Evolutionary conservation across 495 filamentous ascomycete species (phyloP).

Genomic region (Aspergillus sparsus): DNA sequence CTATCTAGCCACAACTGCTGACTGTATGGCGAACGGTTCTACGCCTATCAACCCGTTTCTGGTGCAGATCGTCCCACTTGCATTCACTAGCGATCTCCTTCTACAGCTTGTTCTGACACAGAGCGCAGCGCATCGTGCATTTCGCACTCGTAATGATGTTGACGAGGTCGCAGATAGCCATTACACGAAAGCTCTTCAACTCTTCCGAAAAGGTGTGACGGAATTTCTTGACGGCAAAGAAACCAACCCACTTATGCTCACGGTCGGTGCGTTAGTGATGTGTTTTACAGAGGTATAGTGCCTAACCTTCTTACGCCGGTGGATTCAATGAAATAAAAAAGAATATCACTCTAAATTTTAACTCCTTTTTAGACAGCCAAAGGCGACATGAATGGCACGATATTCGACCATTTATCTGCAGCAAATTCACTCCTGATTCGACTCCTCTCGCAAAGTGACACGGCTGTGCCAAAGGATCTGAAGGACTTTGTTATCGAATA

Average conservation of each 20-base stretch:
- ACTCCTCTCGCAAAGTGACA: constrained; percentile 34
- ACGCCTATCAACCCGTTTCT: constrained; percentile 42
- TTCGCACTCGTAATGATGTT: constrained; percentile 36
- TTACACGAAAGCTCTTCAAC: constrained; percentile 37
- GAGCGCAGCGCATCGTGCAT: constrained; percentile 42
- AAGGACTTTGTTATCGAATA: constrained; percentile 45
- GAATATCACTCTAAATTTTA: constrained; percentile 1
- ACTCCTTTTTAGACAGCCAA: constrained; percentile 35
- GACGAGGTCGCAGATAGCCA: constrained; percentile 39
- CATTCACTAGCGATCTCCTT: constrained; percentile 40
- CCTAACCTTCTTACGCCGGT: not conserved
- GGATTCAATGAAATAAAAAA: too few relatives aligned
- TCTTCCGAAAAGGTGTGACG: constrained; percentile 37
- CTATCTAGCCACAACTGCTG: constrained; percentile 39
- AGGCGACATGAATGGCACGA: constrained; percentile 42
- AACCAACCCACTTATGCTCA: constrained; percentile 37
- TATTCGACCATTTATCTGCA: constrained; percentile 41
- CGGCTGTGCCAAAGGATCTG: constrained; percentile 37
- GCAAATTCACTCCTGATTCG: constrained; percentile 38
- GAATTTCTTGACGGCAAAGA: constrained; percentile 44
- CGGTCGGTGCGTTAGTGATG: constrained; percentile 41
- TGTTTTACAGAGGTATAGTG: constrained; percentile 41
- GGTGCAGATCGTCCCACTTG: constrained; percentile 41
- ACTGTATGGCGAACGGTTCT: constrained; percentile 43
- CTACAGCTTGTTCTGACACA: constrained; percentile 42